These are phyloP conservation scores for Sicyos baderoa DNA, from an alignment of 306 rosid genomes.

Conservation along the genomic window DNA sequence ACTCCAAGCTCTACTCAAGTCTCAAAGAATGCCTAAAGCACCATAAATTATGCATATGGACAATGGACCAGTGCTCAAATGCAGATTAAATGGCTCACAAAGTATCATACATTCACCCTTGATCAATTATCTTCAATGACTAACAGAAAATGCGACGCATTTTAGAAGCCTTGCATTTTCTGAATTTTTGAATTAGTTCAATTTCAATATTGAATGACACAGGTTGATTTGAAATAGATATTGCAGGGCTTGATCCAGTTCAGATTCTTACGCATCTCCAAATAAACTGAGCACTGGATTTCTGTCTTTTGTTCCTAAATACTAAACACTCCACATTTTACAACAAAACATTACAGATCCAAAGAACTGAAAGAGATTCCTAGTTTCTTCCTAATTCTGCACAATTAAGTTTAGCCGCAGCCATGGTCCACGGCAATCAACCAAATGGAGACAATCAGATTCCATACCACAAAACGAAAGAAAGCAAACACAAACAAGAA, in stretches of 20 bases:
- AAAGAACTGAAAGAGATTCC: neutral
- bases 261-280: neutral
- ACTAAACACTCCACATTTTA: neutral
- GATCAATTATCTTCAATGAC: neutral
- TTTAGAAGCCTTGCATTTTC: neutral
- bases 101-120: neutral
- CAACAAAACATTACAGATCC: neutral
- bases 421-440: neutral
- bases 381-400: neutral
- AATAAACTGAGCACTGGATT: neutral
- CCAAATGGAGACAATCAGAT: neutral
- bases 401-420: neutral
- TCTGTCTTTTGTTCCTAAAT: constrained; percentile 1
- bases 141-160: neutral
- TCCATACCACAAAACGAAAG: too few species aligned
- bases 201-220: neutral
- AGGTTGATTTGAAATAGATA: neutral
- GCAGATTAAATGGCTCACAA: neutral
- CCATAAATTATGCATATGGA: neutral
- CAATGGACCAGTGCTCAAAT: neutral
- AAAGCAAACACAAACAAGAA: neutral
- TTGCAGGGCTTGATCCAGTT: neutral
- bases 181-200: neutral
- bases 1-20: neutral
- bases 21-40: constrained; percentile 1